phyloP scores from a whole-genome alignment of 495 filamentous ascomycete species.

The Apodospora peruviana region DNA sequence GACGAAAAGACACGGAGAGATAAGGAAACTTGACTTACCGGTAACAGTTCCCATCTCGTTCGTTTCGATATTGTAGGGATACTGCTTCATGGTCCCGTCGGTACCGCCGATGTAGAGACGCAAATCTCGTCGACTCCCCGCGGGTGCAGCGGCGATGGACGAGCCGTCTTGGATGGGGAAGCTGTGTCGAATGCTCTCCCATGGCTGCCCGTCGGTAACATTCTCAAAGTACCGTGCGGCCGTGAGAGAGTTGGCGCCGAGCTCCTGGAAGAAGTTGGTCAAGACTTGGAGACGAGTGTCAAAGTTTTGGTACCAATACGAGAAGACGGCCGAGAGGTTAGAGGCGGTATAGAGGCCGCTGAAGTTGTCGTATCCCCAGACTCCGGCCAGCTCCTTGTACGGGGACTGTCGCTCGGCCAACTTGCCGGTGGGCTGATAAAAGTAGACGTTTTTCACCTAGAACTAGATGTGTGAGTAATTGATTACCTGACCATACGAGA shows the following conservation, averaged over 20 bases:
- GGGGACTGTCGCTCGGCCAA: neutral
- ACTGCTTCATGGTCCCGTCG: neutral
- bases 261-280: conserved; percentile 8
- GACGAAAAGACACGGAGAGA: no score
- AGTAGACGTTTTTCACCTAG: neutral
- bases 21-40: neutral
- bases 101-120: neutral
- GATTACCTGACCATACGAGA: no score
- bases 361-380: conserved; percentile 10
- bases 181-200: conserved; percentile 4
- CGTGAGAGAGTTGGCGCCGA: conserved; percentile 8
- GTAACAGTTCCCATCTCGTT: neutral
- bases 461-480: no score
- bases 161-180: conserved; percentile 9
- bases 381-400: neutral
- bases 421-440: neutral
- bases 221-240: conserved; percentile 3
- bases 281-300: conserved; percentile 3
- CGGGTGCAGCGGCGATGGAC: conserved; percentile 5
- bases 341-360: no score
- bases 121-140: neutral
- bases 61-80: neutral
- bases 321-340: conserved; percentile 6
- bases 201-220: no score
- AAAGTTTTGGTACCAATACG: conserved; percentile 12